Percentiles rank a stretch among this genome's conserved stretches.
Conservation (phyloP, 805 yeast species). For the Yarrowia deformans region DNA sequence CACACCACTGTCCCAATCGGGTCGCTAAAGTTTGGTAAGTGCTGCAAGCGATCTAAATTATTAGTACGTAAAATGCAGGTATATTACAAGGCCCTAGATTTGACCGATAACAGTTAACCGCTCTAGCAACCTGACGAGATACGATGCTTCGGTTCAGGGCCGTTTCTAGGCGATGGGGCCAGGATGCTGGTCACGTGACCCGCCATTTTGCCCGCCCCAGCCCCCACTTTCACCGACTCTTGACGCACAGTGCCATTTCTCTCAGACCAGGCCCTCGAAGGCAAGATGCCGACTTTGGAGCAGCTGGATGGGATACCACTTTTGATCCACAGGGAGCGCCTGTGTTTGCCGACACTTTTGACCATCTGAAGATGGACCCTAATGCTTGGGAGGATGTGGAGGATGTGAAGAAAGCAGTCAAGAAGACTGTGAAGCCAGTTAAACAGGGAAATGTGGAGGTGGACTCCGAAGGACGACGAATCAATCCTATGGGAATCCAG, state of each 20-base stretch:
- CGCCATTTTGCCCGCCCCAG: background rate
- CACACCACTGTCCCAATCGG: constrained; percentile 17
- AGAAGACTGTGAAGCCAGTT: background rate
- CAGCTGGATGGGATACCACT: background rate
- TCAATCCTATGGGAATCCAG: constrained; percentile 50
- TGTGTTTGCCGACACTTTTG: background rate
- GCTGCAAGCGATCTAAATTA: constrained; percentile 12
- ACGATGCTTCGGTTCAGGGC: constrained; percentile 2
- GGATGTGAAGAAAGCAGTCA: background rate
- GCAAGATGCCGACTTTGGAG: background rate
- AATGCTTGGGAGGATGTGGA: constrained; percentile 27
- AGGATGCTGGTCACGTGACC: background rate
- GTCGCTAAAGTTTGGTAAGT: background rate
- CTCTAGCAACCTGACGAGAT: background rate
- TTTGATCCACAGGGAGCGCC: constrained; percentile 12
- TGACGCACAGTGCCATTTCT: constrained; percentile 1
- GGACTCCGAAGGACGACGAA: constrained; percentile 48
- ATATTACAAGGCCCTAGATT: background rate
- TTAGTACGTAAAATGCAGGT: constrained; percentile 4
- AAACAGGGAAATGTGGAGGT: constrained; percentile 18
- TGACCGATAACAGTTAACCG: background rate
- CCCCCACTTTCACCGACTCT: background rate
- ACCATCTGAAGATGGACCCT: background rate
- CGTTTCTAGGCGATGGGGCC: background rate
- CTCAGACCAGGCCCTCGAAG: constrained; percentile 1